A percentile compares a stretch with the other conserved stretches of the same genome.
These are phyloP conservation scores for Pestalotiopsis sp. DNA, from an alignment of 2,329 filamentous ascomycete species.

Conservation along the genomic window DNA sequence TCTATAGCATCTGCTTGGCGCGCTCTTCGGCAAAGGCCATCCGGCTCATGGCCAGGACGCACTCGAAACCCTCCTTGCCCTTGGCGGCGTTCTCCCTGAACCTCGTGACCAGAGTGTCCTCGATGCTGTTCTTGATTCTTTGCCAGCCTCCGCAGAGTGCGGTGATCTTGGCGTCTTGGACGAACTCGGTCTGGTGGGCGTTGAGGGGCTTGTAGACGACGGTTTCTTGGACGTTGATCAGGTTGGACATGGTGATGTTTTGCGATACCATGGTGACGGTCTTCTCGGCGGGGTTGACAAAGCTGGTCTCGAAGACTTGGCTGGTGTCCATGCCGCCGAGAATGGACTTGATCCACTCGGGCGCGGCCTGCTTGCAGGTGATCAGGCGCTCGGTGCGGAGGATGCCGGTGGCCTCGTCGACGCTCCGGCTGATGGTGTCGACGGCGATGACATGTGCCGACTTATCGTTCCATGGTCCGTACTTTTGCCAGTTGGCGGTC, in stretches of 20 bases:
- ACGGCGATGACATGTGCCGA: conserved; percentile 95
- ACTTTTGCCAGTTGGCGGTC: conserved; percentile 97
- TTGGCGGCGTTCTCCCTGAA: conserved; percentile 91
- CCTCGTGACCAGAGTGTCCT: conserved; percentile 83
- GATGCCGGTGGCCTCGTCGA: conserved; percentile 58
- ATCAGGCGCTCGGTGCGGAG: conserved; percentile 63
- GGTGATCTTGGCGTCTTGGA: conserved; percentile 88
- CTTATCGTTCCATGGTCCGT: conserved; percentile 98
- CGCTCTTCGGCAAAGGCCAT: conserved; percentile 89
- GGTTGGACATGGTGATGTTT: conserved; percentile 90
- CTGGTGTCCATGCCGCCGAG: conserved; percentile 79
- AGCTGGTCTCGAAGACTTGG: conserved; percentile 92
- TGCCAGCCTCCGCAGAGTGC: conserved; percentile 96
- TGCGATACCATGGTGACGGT: conserved; percentile 96
- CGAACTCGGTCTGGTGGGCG: conserved; percentile 71
- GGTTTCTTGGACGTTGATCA: conserved; percentile 90
- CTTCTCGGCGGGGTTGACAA: conserved; percentile 80
- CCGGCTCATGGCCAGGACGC: conserved; percentile 89
- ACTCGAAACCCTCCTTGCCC: conserved; percentile 92
- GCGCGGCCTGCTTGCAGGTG: conserved; percentile 63
- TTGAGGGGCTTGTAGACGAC: conserved; percentile 74
- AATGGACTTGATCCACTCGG: conserved; percentile 78
- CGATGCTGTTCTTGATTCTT: conserved; percentile 93
- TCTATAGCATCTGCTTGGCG: conserved; percentile 47
- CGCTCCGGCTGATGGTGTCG: conserved; percentile 77